Evolutionary conservation across 176 grass and related monocot genomes (phyloP).

Genomic region (Carex kokanica): DNA sequence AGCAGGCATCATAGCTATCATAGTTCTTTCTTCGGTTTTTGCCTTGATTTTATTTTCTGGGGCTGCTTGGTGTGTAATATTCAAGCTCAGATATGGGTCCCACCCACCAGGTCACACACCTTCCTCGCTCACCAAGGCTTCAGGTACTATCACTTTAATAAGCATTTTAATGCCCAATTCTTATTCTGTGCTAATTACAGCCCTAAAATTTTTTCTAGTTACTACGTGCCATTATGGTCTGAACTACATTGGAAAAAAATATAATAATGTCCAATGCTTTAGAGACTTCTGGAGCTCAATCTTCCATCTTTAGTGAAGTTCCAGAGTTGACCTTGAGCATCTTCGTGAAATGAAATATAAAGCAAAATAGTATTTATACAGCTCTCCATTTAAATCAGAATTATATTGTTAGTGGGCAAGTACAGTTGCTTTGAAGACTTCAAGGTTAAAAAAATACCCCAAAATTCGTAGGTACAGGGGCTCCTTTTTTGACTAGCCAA

Average conservation of each 20-base stretch:
- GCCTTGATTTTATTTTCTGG: conserved; percentile 69
- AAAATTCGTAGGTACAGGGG: conserved; percentile 36
- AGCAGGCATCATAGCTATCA: conserved; percentile 51
- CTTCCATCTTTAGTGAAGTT: neutral
- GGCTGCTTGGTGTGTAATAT: conserved; percentile 56
- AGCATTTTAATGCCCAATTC: conserved; percentile 9
- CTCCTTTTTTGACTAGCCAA: conserved; percentile 43
- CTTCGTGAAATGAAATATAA: neutral
- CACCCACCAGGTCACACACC: conserved; percentile 38
- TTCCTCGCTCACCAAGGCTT: conserved; percentile 40
- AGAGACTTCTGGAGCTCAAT: neutral
- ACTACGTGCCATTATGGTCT: neutral
- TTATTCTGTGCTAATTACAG: neutral
- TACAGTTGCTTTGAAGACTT: neutral
- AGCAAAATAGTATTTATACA: neutral
- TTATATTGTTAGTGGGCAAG: neutral
- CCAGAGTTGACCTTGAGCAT: conserved; percentile 1
- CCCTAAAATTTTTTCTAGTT: neutral
- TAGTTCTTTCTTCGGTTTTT: conserved; percentile 76
- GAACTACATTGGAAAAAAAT: neutral
- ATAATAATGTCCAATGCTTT: neutral
- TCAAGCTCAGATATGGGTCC: conserved; percentile 49
- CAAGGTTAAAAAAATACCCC: neutral
- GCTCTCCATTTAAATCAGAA: neutral
- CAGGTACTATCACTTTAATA: conserved; percentile 49